A percentile compares a stretch with the other conserved stretches of the same genome.
Conservation (phyloP, 805 yeast species). For the Zygosaccharomyces kombuchaensis region DNA sequence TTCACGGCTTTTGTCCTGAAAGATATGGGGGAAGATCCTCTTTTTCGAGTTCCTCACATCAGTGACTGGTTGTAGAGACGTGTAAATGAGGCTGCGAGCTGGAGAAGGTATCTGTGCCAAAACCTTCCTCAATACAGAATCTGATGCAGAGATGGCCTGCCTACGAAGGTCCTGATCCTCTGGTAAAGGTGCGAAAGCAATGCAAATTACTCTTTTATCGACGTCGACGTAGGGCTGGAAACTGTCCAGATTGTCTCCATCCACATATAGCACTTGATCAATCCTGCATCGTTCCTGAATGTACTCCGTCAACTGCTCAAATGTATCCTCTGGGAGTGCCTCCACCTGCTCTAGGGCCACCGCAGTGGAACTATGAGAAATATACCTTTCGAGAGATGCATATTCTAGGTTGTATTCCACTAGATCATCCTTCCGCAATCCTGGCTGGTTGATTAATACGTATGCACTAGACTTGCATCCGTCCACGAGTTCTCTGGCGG, state of each 20-base stretch:
- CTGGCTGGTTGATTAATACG: constrained; percentile 52
- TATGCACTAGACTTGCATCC: constrained; percentile 55
- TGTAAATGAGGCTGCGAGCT: constrained; percentile 54
- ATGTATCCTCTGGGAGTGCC: constrained; percentile 18
- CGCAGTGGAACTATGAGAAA: constrained; percentile 56
- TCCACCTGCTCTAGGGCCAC: constrained; percentile 53
- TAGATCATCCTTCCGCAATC: constrained; percentile 46
- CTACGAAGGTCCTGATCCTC: constrained; percentile 31
- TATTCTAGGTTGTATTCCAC: constrained; percentile 39
- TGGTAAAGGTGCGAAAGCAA: constrained; percentile 54
- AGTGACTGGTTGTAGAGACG: constrained; percentile 38
- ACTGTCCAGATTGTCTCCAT: constrained; percentile 40
- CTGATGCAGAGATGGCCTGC: constrained; percentile 38
- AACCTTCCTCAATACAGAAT: constrained; percentile 48
- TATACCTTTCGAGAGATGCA: constrained; percentile 46
- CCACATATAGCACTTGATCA: constrained; percentile 20
- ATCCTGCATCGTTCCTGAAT: constrained; percentile 25
- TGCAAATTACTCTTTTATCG: constrained; percentile 54
- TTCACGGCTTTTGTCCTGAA: constrained; percentile 46
- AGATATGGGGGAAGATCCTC: constrained; percentile 48
- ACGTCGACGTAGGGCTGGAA: constrained; percentile 60
- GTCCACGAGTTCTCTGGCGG: constrained; percentile 33
- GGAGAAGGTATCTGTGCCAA: constrained; percentile 75
- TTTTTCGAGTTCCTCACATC: background rate
- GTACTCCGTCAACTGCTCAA: constrained; percentile 18